These are phyloP conservation scores for Perkinsus olseni DNA, from an alignment of 169 alveolate species.

Conservation along the genomic window DNA sequence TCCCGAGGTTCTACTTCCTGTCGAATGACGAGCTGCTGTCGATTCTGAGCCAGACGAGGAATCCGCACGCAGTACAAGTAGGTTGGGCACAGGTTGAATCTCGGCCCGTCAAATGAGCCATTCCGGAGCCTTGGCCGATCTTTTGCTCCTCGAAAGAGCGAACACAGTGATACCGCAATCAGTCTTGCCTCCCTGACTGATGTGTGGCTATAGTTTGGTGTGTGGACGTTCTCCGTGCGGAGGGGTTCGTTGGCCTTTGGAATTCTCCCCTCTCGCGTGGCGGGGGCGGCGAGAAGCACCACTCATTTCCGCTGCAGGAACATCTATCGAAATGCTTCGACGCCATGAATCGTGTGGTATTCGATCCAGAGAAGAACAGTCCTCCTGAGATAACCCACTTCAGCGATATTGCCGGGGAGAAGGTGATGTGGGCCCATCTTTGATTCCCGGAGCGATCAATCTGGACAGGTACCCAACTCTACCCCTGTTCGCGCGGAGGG, in stretches of 20 bases:
- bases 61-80: conserved; percentile 49
- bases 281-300: no score
- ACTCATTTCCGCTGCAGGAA: conserved; percentile 50
- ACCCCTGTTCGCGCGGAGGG: conserved; percentile 50
- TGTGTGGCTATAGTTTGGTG: no score
- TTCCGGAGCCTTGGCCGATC: no score
- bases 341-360: conserved; percentile 62
- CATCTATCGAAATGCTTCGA: conserved; percentile 78
- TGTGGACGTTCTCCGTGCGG: no score
- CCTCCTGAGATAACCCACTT: conserved; percentile 32
- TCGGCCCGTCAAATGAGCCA: no score
- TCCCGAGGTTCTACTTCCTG: conserved; percentile 85
- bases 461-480: conserved; percentile 39
- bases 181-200: no score
- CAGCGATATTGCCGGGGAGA: conserved; percentile 41
- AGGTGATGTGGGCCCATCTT: conserved; percentile 49
- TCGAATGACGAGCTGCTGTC: conserved; percentile 78
- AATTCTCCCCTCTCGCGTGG: no score
- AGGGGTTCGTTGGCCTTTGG: no score
- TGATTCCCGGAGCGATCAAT: conserved; percentile 60
- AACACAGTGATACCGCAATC: no score
- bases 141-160: no score
- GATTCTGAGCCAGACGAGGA: conserved; percentile 77
- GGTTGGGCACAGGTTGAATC: conserved; percentile 26
- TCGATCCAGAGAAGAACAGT: conserved; percentile 44